A percentile compares a stretch with the other conserved stretches of the same genome.
Evolutionary conservation across 2,329 filamentous ascomycete species (phyloP).

Genomic region (Fusarium falciforme): DNA sequence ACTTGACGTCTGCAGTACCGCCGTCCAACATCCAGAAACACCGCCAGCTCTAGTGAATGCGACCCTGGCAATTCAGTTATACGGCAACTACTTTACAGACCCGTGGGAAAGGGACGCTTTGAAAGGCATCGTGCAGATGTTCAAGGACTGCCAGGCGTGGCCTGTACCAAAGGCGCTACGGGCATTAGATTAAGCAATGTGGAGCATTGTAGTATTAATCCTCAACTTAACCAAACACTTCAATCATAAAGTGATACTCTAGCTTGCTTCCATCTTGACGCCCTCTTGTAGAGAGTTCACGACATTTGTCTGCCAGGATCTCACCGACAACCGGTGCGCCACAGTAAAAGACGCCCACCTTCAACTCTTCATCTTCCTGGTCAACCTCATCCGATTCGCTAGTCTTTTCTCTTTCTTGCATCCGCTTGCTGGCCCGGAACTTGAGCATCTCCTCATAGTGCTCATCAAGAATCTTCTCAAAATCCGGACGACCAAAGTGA

Average conservation of each 20-base stretch:
- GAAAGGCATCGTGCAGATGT: constrained; percentile 29
- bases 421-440: constrained; percentile 42
- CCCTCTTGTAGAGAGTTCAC: constrained; percentile 61
- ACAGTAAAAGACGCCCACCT: constrained; percentile 68
- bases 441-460: constrained; percentile 65
- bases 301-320: constrained; percentile 65
- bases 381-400: neutral
- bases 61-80: constrained; percentile 27
- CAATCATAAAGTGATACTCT: constrained; percentile 68
- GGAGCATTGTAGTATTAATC: neutral
- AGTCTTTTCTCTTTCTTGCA: neutral
- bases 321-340: constrained; percentile 66
- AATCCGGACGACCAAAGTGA: constrained; percentile 66
- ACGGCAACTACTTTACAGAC: constrained; percentile 36
- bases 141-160: constrained; percentile 34
- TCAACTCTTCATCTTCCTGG: constrained; percentile 50
- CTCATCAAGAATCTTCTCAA: constrained; percentile 62
- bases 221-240: constrained; percentile 62
- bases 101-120: constrained; percentile 36
- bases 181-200: neutral
- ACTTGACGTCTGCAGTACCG: constrained; percentile 33
- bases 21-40: constrained; percentile 23
- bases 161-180: constrained; percentile 25
- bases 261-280: constrained; percentile 63
- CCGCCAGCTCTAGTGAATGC: constrained; percentile 34